Evolutionary conservation across 306 rosid species (phyloP).

Genomic region (Quercus robur): DNA sequence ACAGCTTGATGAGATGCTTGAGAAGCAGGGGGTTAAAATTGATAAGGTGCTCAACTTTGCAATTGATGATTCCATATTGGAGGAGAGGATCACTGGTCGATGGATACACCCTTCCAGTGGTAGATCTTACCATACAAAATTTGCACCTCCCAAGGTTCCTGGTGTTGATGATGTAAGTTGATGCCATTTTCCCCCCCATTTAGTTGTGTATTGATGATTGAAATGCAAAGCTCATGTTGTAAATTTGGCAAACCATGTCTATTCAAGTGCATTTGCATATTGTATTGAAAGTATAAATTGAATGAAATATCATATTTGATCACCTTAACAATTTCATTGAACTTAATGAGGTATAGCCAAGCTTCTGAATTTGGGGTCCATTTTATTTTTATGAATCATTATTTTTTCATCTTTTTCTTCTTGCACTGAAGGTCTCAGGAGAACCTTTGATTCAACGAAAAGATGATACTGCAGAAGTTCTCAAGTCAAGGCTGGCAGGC

Average conservation of each 20-base stretch:
- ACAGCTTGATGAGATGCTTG: conserved; percentile 87
- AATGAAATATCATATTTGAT: not conserved
- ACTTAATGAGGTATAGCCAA: not conserved
- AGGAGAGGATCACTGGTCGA: conserved; percentile 93
- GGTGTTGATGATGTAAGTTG: conserved; percentile 84
- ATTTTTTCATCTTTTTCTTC: conserved; percentile 1
- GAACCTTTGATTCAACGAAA: conserved; percentile 93
- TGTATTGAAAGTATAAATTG: not conserved
- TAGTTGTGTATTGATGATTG: not conserved
- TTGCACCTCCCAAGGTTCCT: conserved; percentile 77
- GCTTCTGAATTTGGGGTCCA: not conserved
- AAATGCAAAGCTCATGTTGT: not conserved
- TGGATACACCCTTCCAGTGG: conserved; percentile 98
- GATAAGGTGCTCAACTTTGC: conserved; percentile 92
- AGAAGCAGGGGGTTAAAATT: conserved; percentile 60
- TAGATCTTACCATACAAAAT: conserved; percentile 85
- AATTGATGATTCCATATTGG: conserved; percentile 75
- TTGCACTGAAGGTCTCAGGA: conserved; percentile 59
- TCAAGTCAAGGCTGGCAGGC: conserved; percentile 79
- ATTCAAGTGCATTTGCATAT: not conserved
- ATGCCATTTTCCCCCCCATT: not conserved
- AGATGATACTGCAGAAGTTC: conserved; percentile 93
- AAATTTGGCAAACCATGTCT: not conserved
- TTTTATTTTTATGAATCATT: not conserved
- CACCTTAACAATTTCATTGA: not conserved